Evolutionary conservation across 1,284 basidiomycete genomes (phyloP), one percentile per base, ranked within the genome.

Genomic region (Caloboletus firmus): DNA sequence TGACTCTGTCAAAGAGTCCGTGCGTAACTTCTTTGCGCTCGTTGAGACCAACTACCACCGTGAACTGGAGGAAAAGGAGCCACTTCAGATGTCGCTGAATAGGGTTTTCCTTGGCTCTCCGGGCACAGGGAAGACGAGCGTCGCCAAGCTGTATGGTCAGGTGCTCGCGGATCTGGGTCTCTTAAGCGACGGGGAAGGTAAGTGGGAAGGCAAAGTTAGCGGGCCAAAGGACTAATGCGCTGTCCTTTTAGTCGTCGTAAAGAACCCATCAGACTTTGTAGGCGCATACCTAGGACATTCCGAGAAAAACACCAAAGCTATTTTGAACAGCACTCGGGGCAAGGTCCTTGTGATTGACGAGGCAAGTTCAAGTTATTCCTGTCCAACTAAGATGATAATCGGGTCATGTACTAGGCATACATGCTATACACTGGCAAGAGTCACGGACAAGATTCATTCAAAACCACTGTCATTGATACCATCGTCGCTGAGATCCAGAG

Each of bases 281-380:
- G 85, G 84, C 2, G 62, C 68, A 11, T 67, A 68, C 32, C 57
- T 87, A 4, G 85, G 84, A 3, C 72, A 79, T 44, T 84, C 85
- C 0, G 85, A 87, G 64, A 71, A 59, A n/a, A 79, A 85, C 8
- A 86, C 84, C 0, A 87, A 84, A 58, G 77, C 72, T 0, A 85
- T 87, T 32, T 69, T 87, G 1, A 75, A 76, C 0, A 79, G 64
- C 45, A 79, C 79, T 0, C 71, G 79, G 2, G 85, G 84, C 9
- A 87, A 87, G 60, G 82, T 87, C 3, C 68, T 87, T 26, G 77
- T 87, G 12, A 87, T 87, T 36, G 84, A 87, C 55, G 84, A 87
- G 76, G 84, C 79, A 52, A 45, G 73, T 61, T 30, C 10, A 1
- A 2, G 11, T 31, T 24, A 24, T 43, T 39, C 28, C 17, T 4